Evolutionary conservation across 2,329 filamentous ascomycete species (phyloP), one percentile per base, ranked within the genome.

Genomic region (Xylariaceae sp.): DNA sequence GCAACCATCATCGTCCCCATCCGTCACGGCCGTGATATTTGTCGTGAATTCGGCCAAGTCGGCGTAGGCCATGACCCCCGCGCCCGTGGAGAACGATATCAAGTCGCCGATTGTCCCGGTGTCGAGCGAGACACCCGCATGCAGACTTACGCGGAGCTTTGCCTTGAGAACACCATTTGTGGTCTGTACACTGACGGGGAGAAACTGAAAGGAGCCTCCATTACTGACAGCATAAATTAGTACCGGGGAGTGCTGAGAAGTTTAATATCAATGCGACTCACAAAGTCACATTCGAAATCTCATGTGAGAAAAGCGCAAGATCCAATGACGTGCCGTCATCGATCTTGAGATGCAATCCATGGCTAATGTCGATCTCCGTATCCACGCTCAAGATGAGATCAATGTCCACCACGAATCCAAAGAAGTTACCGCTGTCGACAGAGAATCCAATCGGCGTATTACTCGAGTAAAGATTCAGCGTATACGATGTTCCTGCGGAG

Each of bases 11-110:
- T 71, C 70, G 5, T 70, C 71, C 1, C 68, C 66, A 3, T 66
- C 62, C 2, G 73, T 65, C 0, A 67, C 63, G 2, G 70, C 70
- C 0, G 80, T 82, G 42, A 85, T 69, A 61, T 80, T 82, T 10
- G 81, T 80, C 9, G 72, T 73, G 62, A 85, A 79, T 55, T 84
- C 77, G 34, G 80, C 82, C 3, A 85, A 65, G 62, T 84, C 75
- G 34, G 80, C 77, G 65, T 75, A 84, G 1, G 82, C 71, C 15
- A 74, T 72, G 3, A 78, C 75, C 56, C 79, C 77, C 2, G 83
- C 70, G 11, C 82, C 82, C 4, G 75, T 73, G 2, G 73, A 73
- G 30, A 67, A 51, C 0, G 68, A 65, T 2, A 74, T 54, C 10
- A 62, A 58, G 7, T 65, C 56, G 1, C 62, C 50, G 2, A 72